Evolutionary conservation across 768 basidiomycete species (phyloP).

Genomic region (Lactarius evosmus): DNA sequence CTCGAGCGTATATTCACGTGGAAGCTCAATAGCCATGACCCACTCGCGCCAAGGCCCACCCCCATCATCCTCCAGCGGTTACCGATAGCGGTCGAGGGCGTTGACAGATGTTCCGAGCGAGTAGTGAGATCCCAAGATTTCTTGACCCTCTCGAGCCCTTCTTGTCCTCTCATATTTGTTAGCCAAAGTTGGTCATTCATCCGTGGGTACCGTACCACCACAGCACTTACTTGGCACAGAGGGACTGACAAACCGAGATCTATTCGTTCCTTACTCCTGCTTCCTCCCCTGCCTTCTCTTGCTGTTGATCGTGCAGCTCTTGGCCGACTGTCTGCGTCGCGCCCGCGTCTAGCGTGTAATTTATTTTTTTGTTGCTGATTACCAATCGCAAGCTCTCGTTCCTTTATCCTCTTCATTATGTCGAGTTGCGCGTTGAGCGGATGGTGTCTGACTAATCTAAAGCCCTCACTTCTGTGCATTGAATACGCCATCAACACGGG

Average conservation of each 20-base stretch:
- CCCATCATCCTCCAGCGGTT: neutral
- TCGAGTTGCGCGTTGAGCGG: neutral
- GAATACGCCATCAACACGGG: neutral
- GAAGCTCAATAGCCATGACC: neutral
- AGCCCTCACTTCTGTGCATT: neutral
- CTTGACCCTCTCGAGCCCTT: neutral
- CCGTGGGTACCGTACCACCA: neutral
- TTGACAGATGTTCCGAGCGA: neutral
- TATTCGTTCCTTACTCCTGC: neutral
- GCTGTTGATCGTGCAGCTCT: neutral
- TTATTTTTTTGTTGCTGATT: neutral
- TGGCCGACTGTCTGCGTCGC: neutral
- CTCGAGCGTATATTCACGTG: neutral
- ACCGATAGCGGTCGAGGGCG: neutral
- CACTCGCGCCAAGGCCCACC: neutral
- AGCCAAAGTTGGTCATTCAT: neutral
- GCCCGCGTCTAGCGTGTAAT: neutral
- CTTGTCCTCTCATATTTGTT: neutral
- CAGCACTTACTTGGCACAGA: neutral
- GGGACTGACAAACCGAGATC: neutral
- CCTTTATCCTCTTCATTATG: neutral
- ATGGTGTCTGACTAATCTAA: neutral
- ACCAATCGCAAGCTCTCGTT: neutral
- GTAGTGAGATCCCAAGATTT: neutral
- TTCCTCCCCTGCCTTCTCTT: neutral